Base-by-base conservation (phyloP, 306 rosid species). In the Rosa chinensis region DNA sequence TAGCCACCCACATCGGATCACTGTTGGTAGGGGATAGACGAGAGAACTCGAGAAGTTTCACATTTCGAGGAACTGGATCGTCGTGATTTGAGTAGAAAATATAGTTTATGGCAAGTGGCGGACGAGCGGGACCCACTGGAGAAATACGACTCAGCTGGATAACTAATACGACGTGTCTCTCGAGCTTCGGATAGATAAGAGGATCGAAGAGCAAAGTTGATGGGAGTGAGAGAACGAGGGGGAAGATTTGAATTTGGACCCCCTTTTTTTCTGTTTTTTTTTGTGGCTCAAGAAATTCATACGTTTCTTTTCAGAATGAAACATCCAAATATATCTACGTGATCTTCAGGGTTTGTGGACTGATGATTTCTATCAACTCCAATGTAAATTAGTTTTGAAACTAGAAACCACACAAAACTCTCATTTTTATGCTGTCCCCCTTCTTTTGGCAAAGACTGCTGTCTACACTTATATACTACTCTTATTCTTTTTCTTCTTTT, bases 1-100 rank as follows among this genome's bases (percentile, higher is more conserved):
- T 61, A 48, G 76, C 69, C 37, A 20, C 59, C 89, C 74, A 73
- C 89, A 88, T 85, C 64, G 76, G 82, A 72, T 72, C 78, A 69
- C 53, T 18, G 55, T 25, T 1, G 4, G 43, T 63, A 8, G 21
- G 21, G 10, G 59, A 17, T 23, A 10, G 5, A 20, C 58, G 53
- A 43, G 53, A 43, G 66, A 18, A 3, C 8, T 11, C 44, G 52
- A 9, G 63, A 20, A 1, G 20, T 13, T 63, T 48, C 28, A 7
- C 20, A 49, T 18, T 64, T 48, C 40, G 35, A 70, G 23, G 47
- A 56, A 6, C 52, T n/a, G 20, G 78, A 61, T 61, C 71, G 63
- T 9, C 42, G 32, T 59, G 49, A 53, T 37, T 53, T 39, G 42
- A 40, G 52, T 14, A 45, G 18, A 35, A 73, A 53, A 28, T 53